Conservation (phyloP, 2,329 filamentous ascomycete species). For the Diaporthe citrichinensis region DNA sequence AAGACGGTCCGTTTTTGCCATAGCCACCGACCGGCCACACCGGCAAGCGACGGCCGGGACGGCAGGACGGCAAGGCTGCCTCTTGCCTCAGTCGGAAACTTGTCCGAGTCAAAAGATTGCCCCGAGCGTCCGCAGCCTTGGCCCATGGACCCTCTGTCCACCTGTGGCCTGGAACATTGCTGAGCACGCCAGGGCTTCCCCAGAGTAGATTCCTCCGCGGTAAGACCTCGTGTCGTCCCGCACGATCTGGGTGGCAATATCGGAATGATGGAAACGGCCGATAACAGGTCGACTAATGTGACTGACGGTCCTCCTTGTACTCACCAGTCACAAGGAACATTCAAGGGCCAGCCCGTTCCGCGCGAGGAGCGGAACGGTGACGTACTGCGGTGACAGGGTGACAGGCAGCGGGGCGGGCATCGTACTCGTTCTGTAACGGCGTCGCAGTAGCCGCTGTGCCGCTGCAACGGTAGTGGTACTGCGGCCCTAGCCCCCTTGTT, state of each 20-base stretch:
- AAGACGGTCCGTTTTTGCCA: constrained; percentile 16
- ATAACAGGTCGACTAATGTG: neutral
- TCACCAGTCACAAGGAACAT: neutral
- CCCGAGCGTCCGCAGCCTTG: constrained; percentile 23
- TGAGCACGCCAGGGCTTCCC: constrained; percentile 26
- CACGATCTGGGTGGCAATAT: neutral
- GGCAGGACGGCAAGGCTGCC: constrained; percentile 37
- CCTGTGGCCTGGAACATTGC: constrained; percentile 18
- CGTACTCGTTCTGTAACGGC: neutral
- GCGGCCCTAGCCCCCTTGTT: neutral
- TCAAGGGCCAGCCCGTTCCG: neutral
- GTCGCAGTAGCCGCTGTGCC: constrained; percentile 12
- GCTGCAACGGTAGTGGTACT: neutral
- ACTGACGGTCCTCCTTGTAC: neutral
- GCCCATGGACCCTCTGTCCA: constrained; percentile 6
- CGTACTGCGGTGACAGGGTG: neutral
- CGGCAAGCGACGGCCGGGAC: constrained; percentile 14
- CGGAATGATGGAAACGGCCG: neutral
- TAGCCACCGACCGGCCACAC: constrained; percentile 13
- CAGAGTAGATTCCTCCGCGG: constrained; percentile 13
- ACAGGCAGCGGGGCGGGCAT: neutral
- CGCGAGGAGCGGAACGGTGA: neutral
- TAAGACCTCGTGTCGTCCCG: constrained; percentile 10
- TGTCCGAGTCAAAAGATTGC: constrained; percentile 32
- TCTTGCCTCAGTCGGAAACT: constrained; percentile 38